Evolutionary conservation across 129 eudicot genomes (phyloP).

Genomic region (Helichrysum umbraculigerum): DNA sequence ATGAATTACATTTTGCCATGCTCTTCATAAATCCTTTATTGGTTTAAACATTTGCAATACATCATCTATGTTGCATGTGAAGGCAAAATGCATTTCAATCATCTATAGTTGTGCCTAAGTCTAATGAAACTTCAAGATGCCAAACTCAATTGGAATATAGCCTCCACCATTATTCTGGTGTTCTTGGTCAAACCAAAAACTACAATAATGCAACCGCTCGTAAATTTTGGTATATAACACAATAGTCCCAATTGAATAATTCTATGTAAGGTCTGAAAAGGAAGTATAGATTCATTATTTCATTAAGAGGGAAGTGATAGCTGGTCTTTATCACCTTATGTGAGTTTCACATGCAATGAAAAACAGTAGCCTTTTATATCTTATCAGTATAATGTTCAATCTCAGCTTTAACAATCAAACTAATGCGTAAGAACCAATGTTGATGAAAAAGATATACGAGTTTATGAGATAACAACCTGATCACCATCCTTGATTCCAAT

Average conservation of each 20-base stretch:
- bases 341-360: not conserved
- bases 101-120: not conserved
- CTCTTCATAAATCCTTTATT: not conserved
- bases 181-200: not conserved
- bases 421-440: not conserved
- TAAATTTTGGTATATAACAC: not conserved
- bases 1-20: too few species aligned
- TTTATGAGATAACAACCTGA: constrained; percentile 40
- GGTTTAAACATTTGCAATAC: not conserved
- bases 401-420: not conserved
- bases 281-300: not conserved
- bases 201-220: not conserved
- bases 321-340: not conserved
- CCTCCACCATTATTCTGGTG: not conserved
- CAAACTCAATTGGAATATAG: not conserved
- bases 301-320: not conserved
- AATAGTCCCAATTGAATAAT: not conserved
- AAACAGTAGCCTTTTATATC: constrained; percentile 1
- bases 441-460: constrained; percentile 2
- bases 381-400: not conserved
- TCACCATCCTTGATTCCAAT: constrained; percentile 67
- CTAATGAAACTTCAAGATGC: not conserved
- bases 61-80: not conserved
- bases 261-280: not conserved
- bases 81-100: not conserved